Evolutionary conservation across 768 basidiomycete species (phyloP).

Genomic region (Podaxis pistillaris): DNA sequence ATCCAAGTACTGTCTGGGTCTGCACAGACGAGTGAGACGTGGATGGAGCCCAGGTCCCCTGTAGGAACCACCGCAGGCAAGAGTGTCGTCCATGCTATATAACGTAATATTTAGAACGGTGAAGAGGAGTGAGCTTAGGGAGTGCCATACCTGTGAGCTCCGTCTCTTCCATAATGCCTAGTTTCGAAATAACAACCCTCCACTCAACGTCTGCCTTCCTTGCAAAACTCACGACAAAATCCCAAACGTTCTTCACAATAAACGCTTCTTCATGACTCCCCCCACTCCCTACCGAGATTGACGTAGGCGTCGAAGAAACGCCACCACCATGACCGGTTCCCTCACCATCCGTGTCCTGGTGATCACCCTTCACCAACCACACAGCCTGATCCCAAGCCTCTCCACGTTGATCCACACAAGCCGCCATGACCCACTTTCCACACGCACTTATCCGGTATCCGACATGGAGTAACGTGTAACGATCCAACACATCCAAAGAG

Average conservation of each 20-base stretch:
- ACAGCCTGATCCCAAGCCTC: slow-evolving; percentile 70
- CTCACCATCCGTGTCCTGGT: slow-evolving; percentile 31
- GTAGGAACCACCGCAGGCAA: slow-evolving; percentile 36
- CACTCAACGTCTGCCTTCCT: slow-evolving; percentile 74
- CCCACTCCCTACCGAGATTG: background rate
- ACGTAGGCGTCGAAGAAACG: background rate
- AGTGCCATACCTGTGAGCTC: slow-evolving; percentile 65
- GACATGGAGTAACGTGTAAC: slow-evolving; percentile 64
- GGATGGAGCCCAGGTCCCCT: slow-evolving; percentile 47
- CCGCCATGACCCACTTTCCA: slow-evolving; percentile 75
- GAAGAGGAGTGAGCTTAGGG: slow-evolving; percentile 5
- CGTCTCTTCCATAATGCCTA: slow-evolving; percentile 53
- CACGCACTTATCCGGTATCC: slow-evolving; percentile 67
- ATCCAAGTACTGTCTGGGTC: slow-evolving; percentile 61
- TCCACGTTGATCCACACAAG: slow-evolving; percentile 75
- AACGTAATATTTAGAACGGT: slow-evolving; percentile 9
- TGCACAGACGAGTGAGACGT: slow-evolving; percentile 60
- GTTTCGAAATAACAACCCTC: slow-evolving; percentile 71
- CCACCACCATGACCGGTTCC: slow-evolving; percentile 19
- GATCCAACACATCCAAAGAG: slow-evolving; percentile 43
- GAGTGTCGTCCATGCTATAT: slow-evolving; percentile 67
- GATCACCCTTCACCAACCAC: slow-evolving; percentile 52
- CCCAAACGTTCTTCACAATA: slow-evolving; percentile 64
- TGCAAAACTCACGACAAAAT: slow-evolving; percentile 61
- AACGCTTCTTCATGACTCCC: slow-evolving; percentile 38